Conservation (phyloP, 1,139 yeast genomes). For the Yamadazyma jaroonii region DNA sequence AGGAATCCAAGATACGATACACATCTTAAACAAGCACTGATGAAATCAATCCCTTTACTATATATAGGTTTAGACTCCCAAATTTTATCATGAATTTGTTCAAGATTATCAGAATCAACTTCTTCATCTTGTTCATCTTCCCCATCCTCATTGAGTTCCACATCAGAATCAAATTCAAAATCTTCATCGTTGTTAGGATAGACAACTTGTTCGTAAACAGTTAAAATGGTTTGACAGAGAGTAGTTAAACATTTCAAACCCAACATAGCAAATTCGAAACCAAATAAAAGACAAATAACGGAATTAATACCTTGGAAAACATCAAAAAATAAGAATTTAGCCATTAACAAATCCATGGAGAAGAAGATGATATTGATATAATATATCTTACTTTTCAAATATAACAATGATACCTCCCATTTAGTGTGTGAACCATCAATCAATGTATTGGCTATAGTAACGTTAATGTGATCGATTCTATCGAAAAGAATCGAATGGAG, state of each 20-base stretch:
- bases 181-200: constrained; percentile 18
- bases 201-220: constrained; percentile 52
- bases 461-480: constrained; percentile 53
- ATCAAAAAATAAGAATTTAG: constrained; percentile 57
- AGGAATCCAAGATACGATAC: constrained; percentile 31
- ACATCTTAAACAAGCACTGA: constrained; percentile 42
- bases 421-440: constrained; percentile 25
- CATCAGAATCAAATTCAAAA: constrained; percentile 8
- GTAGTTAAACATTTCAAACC: constrained; percentile 54
- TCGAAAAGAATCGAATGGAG: constrained; percentile 75
- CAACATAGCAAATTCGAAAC: constrained; percentile 72
- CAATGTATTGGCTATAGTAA: constrained; percentile 30
- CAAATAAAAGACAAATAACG: constrained; percentile 58
- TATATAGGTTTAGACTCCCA: constrained; percentile 75
- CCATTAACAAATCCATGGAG: constrained; percentile 49
- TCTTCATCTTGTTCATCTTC: constrained; percentile 13
- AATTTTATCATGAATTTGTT: constrained; percentile 53
- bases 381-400: constrained; percentile 19
- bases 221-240: constrained; percentile 49
- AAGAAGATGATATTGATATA: constrained; percentile 41
- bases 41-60: constrained; percentile 56
- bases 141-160: not conserved
- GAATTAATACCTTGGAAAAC: constrained; percentile 51
- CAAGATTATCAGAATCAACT: constrained; percentile 25
- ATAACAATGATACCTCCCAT: constrained; percentile 25